Base-by-base conservation (phyloP, 2,329 filamentous ascomycete species). In the Fusarium xylarioides region DNA sequence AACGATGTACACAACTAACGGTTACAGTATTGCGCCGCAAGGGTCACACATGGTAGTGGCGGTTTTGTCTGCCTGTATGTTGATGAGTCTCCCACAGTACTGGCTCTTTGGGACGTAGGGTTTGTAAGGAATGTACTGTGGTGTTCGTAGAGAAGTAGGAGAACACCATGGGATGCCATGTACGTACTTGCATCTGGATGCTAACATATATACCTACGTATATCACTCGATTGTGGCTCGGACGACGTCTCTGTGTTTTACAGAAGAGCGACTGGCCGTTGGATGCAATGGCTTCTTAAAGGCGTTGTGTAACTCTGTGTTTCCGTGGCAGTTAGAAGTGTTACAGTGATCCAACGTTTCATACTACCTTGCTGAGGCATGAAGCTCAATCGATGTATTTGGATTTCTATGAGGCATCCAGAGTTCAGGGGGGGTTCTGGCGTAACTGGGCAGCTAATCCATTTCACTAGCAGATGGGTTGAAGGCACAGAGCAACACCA, bases 291-390 rank as follows among this genome's bases (percentile, higher is more conserved):
- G 37, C 34, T 23, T 59, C 46, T 37, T 43, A n/a, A 49, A 40
- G 21, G 19, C 50, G 23, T 38, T 46, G 71, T 49, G 56, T 47
- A 57, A 74, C 71, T 57, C 12, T 49, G 60, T 65, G 54, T 59
- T 63, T 37, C 56, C 56, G 37, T 68, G 65, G 50, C 30, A 65
- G 64, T 68, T 54, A 23, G 42, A 58, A 30, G 71, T 74, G 63
- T 11, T 44, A 71, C 67, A 19, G 21, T 15, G 40, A 46, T 52
- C 49, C 54, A 50, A 57, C 37, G 71, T 68, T 74, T 56, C 71
- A 71, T 71, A 64, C 37, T 58, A 49, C 32, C 50, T 49, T 28
- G 35, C 19, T 26, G 23, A 54, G 34, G 50, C 21, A 55, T 64
- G 52, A 40, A 53, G 53, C 19, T 50, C 47, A 50, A 37, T 30